Conservation (phyloP, 169 alveolate species). For the Cryptosporidium sp. region DNA sequence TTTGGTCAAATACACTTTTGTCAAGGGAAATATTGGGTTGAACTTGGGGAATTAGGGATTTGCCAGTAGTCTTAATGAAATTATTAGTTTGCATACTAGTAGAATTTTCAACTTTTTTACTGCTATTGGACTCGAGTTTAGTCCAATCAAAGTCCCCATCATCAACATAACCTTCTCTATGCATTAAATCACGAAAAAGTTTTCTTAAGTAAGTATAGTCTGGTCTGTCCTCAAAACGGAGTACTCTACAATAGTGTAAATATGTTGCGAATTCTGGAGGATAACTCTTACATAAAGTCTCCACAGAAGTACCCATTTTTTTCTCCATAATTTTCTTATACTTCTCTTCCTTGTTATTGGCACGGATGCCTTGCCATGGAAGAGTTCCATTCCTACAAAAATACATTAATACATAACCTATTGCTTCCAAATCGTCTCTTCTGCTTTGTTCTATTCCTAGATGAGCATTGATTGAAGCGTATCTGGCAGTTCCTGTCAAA, state of each 20-base stretch:
- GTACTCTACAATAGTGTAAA: conserved; percentile 81
- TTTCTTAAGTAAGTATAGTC: conserved; percentile 83
- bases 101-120: conserved; percentile 26
- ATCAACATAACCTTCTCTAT: conserved; percentile 71
- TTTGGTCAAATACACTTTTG: conserved; percentile 3
- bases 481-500: conserved; percentile 90
- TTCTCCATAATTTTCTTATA: conserved; percentile 88
- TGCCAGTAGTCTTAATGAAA: neutral
- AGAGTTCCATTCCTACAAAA: conserved; percentile 86
- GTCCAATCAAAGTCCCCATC: conserved; percentile 72
- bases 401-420: conserved; percentile 87
- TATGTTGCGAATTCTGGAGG: conserved; percentile 82
- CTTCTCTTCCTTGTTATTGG: conserved; percentile 85
- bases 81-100: neutral
- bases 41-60: neutral
- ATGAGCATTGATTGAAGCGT: conserved; percentile 86
- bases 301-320: conserved; percentile 86
- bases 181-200: conserved; percentile 77
- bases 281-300: conserved; percentile 85
- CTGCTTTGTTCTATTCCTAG: conserved; percentile 84
- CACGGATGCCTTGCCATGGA: conserved; percentile 90
- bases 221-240: conserved; percentile 88
- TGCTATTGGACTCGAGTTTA: conserved; percentile 3
- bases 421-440: conserved; percentile 92
- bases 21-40: conserved; percentile 11